phyloP scores from a whole-genome alignment of 2,329 filamentous ascomycete species.

The Clarireedia paspali region DNA sequence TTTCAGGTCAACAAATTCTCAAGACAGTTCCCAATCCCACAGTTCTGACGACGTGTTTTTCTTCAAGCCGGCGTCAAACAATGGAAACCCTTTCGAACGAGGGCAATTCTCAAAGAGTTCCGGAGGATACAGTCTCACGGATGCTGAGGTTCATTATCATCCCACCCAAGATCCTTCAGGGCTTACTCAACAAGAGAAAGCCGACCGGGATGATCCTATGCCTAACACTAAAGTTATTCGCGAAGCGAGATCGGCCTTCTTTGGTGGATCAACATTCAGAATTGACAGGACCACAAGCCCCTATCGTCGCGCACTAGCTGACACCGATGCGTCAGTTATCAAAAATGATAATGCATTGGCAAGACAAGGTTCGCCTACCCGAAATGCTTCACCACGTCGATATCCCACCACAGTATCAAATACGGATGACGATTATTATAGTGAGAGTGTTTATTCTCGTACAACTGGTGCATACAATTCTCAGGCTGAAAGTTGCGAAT shows the following conservation, averaged over 20 bases:
- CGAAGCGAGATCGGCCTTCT: conserved; percentile 41
- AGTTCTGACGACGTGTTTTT: conserved; percentile 22
- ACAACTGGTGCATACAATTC: conserved; percentile 26
- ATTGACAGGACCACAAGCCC: conserved; percentile 48
- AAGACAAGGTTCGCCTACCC: neutral
- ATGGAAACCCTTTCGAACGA: neutral
- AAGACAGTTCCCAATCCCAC: conserved; percentile 11
- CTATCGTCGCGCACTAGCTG: conserved; percentile 42
- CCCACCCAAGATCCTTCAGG: conserved; percentile 3
- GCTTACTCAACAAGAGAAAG: conserved; percentile 24
- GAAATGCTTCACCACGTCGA: conserved; percentile 7
- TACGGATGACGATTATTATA: conserved; percentile 17
- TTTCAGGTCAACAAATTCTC: conserved; percentile 16
- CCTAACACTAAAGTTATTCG: conserved; percentile 29
- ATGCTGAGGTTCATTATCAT: neutral
- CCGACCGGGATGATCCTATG: conserved; percentile 23
- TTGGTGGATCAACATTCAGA: conserved; percentile 43
- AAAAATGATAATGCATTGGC: conserved; percentile 2
- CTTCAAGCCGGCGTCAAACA: conserved; percentile 5
- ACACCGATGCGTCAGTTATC: conserved; percentile 11
- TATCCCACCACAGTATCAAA: neutral
- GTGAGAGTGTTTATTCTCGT: conserved; percentile 29
- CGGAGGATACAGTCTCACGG: neutral
- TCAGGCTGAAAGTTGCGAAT: conserved; percentile 1
- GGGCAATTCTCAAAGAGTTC: neutral